These are phyloP conservation scores for Iris macrosiphon DNA, from an alignment of 106 monocot species.

Conservation along the genomic window DNA sequence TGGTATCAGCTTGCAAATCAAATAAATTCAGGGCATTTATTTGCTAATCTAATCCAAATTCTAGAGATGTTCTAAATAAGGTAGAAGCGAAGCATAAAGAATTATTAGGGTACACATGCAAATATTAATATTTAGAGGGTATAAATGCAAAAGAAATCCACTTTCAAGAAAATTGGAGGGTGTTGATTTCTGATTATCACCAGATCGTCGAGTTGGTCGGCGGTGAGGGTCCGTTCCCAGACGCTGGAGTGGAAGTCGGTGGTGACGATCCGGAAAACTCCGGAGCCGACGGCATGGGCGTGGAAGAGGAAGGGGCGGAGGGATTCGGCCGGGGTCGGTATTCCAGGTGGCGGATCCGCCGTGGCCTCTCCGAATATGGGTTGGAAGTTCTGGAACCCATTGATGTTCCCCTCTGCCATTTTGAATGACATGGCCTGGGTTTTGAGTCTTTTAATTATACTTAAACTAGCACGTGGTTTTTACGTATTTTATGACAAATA, in stretches of 20 bases:
- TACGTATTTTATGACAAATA: no score
- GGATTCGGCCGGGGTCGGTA: not conserved
- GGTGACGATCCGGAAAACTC: constrained; percentile 30
- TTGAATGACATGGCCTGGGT: not conserved
- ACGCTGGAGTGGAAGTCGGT: constrained; percentile 44
- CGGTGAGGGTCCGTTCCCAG: constrained; percentile 32
- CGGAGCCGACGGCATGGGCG: constrained; percentile 24
- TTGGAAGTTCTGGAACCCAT: constrained; percentile 35
- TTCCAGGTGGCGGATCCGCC: constrained; percentile 22
- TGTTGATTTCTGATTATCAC: constrained; percentile 5
- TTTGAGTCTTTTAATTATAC: no score
- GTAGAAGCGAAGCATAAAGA: not conserved
- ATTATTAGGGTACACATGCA: no score
- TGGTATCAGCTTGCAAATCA: no score
- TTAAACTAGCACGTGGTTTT: no score
- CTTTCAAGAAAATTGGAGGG: not conserved
- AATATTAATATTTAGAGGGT: not conserved
- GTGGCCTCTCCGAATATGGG: constrained; percentile 19
- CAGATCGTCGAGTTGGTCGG: constrained; percentile 43
- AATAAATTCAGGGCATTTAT: no score
- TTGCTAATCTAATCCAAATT: no score
- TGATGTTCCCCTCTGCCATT: constrained; percentile 34
- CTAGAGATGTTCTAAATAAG: no score
- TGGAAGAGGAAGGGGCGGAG: constrained; percentile 35
- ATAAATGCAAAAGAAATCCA: not conserved